Conservation (phyloP, 495 filamentous ascomycete genomes). For the Penicillium coffeae region DNA sequence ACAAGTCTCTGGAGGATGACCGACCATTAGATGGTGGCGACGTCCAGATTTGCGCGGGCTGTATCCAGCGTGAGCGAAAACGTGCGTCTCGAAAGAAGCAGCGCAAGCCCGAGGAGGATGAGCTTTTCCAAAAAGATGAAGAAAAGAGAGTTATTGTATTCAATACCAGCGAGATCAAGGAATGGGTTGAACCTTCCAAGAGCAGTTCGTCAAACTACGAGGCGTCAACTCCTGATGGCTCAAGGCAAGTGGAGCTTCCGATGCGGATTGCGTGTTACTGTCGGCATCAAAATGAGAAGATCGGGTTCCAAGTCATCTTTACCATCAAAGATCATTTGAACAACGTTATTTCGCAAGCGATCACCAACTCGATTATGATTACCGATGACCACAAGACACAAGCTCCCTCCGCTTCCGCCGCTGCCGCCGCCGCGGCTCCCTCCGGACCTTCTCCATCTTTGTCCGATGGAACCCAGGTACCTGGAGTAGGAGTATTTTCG, state of each 20-base stretch:
- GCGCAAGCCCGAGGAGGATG: slow-evolving; percentile 79
- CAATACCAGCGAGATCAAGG: slow-evolving; percentile 86
- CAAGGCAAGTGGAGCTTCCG: slow-evolving; percentile 72
- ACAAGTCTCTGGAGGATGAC: slow-evolving; percentile 51
- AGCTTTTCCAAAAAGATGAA: slow-evolving; percentile 74
- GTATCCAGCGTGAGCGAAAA: slow-evolving; percentile 82
- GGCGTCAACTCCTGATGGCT: slow-evolving; percentile 50
- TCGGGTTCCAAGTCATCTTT: slow-evolving; percentile 91
- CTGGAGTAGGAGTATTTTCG: slow-evolving; percentile 43
- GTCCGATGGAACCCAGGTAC: slow-evolving; percentile 41
- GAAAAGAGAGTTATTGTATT: slow-evolving; percentile 82
- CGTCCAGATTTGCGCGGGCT: slow-evolving; percentile 79
- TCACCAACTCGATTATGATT: slow-evolving; percentile 85
- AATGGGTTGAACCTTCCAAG: slow-evolving; percentile 64
- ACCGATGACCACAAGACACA: slow-evolving; percentile 96
- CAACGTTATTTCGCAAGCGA: slow-evolving; percentile 74
- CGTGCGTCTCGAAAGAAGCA: slow-evolving; percentile 84
- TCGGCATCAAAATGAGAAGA: slow-evolving; percentile 86
- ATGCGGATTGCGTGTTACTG: slow-evolving; percentile 99
- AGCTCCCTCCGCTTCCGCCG: slow-evolving; percentile 40
- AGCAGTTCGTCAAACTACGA: slow-evolving; percentile 28
- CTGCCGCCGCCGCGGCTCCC: slow-evolving; percentile 36
- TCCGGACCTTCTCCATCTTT: slow-evolving; percentile 35
- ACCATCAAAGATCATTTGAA: slow-evolving; percentile 78
- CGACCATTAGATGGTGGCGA: slow-evolving; percentile 77